Evolutionary conservation across 2,329 filamentous ascomycete species (phyloP), one percentile per base, ranked within the genome.

Genomic region (Phoma sp.): DNA sequence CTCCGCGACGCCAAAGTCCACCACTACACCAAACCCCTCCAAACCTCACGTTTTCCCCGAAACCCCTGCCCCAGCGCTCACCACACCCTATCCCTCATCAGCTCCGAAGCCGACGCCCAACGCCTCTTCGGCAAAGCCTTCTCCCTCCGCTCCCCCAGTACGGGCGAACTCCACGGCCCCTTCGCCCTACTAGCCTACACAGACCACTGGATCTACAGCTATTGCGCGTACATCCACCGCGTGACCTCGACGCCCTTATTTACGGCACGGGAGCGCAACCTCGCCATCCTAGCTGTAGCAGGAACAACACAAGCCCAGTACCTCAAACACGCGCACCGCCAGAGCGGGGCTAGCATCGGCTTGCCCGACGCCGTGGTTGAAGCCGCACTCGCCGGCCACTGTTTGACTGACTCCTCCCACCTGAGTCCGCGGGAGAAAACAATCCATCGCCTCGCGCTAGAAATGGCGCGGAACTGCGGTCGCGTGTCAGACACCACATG

Each of bases 51-150:
- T 3, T 55, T 55, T 19, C 51, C 51, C 0, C 45, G 45, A 9
- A 47, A 50, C 24, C 51, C 51, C 5, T 50, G 39, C 27, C 51
- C 51, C 10, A 45, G 39, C 7, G 21, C 40, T 6, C 45, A 55
- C 36, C 37, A 55, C 36, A 55, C 46, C 12, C 40, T 55, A 17
- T 45, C 39, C 4, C 45, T 55, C 15, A 40, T 55, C 21, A 33
- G 25, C 33, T 37, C 39, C 2, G 33, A 55, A n/a, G 37, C 48
- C 22, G 24, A 39, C 22, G 51, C 51, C 22, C 44, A 55, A 17
- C 51, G 51, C 35, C 44, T 55, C 21, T 55, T 55, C 35, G 51
- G 51, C 39, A 13, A 31, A 6, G n/a, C n/a, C 19, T 55, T 55
- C 51, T 40, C 39, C 12, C 31, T 55, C 4, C 39, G 45, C 8